Evolutionary conservation across 441 rosid genomes (phyloP).

Genomic region (Pelargonium citronellum): DNA sequence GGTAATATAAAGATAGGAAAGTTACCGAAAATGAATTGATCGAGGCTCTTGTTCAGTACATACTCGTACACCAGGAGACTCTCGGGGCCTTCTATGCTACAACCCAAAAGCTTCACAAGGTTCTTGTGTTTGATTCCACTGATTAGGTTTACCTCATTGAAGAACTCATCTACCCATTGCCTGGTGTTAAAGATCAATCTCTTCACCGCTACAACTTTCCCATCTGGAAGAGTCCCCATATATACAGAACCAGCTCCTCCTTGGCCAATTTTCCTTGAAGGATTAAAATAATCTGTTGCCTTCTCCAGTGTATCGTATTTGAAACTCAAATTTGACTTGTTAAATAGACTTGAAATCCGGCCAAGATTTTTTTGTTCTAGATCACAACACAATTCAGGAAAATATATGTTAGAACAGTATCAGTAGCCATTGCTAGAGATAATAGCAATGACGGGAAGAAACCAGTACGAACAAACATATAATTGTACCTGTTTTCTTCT

Average conservation of each 20-base stretch:
- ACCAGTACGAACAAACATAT: background rate
- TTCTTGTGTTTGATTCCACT: slow-evolving; percentile 57
- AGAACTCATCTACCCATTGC: slow-evolving; percentile 73
- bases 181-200: slow-evolving; percentile 52
- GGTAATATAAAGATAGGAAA: background rate
- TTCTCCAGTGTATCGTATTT: background rate
- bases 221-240: slow-evolving; percentile 49
- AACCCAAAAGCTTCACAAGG: slow-evolving; percentile 63
- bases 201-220: slow-evolving; percentile 55
- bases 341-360: background rate
- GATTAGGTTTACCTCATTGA: slow-evolving; percentile 62
- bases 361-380: background rate
- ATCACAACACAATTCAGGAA: background rate
- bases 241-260: slow-evolving; percentile 5
- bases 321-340: background rate
- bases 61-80: slow-evolving; percentile 73
- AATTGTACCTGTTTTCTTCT: background rate
- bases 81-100: slow-evolving; percentile 75
- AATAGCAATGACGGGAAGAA: background rate
- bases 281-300: background rate
- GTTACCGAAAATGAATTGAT: slow-evolving; percentile 60
- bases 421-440: background rate
- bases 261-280: background rate
- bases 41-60: slow-evolving; percentile 59
- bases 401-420: background rate